Base-by-base conservation (phyloP, 108 stramenopile genomes). In the Phaeodactylum tricornutum region DNA sequence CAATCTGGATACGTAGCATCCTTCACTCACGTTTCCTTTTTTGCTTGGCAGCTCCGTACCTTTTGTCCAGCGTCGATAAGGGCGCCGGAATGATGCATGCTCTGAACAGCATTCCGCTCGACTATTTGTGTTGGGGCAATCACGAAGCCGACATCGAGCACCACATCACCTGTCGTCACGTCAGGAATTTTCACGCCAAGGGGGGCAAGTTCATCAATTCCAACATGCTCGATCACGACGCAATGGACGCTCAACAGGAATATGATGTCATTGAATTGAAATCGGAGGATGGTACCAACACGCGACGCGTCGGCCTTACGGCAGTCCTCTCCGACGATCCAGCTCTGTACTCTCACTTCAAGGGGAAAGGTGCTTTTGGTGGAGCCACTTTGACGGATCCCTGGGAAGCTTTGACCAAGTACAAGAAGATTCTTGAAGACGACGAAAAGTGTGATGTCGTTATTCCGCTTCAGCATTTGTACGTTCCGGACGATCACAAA, bases 1-100 rank as follows among this genome's bases (percentile, higher is more conserved):
- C n/a, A 14, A 43, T 43, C n/a, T n/a, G 19, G n/a, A n/a, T n/a
- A n/a, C n/a, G 11, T 8, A 16, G 42, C 8, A 43, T 17, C 11
- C 19, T 43, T 9, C 42, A n/a, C 19, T 43, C 8, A 43, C n/a
- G 16, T 12, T 43, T n/a, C n/a, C n/a, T n/a, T n/a, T n/a, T n/a
- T n/a, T n/a, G n/a, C n/a, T n/a, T n/a, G n/a, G n/a, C n/a, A n/a
- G n/a, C 57, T 4, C 66, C 72, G 7, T 67, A 73, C 27, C 42
- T 73, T 38, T 43, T 67, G 21, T 53, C 55, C 9, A 45, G 44
- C 21, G 57, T 73, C 36, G 74, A 75, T 59, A 40, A 54, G 6
- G 74, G 74, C 19, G n/a, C 24, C 9, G 74, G 74, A 21, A 75
- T 75, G 74, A 70, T 75, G 69, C 50, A 50, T 24, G 64, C 64